Base-by-base conservation (phyloP, 345 rosid species). In the Linum usitatissimum region DNA sequence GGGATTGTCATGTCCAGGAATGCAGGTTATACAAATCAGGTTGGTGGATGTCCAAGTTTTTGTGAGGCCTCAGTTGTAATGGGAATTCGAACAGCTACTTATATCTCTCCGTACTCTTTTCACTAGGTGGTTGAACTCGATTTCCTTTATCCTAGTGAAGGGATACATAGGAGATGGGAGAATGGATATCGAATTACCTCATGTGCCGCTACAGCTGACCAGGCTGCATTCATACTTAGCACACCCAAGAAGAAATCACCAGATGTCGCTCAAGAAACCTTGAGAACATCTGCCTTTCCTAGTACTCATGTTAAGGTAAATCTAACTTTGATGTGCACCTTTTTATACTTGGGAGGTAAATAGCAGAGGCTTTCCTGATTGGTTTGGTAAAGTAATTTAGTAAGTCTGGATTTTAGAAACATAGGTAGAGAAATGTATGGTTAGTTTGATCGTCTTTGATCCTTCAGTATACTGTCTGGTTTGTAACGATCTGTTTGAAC, bases 241-340 rank as follows among this genome's bases (percentile, higher is more conserved):
- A 80, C 87, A 62, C 95, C 98, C 5, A 89, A 84, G 73, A 80
- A 96, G 30, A 92, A 89, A 79, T 70, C 83, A 79, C 66, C 77
- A 59, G 95, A 92, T 69, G 98, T 89, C 76, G 89, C 98, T 59
- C 98, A 92, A 72, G 96, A 91, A 80, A 92, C 96, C 59, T 85
- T 89, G 34, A 86, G 98, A 5, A 92, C 98, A 68, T 83, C 96
- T 66, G 93, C 93, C 73, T 92, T 92, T 67, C 98, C 98, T 6
- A 92, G 96, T 74, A 81, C 90, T 75, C 98, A 89, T 82, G 91
- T 87, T 63, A 92, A 88, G 96, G 98, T 91, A 62, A 18, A 19
- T 28, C 23, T 45, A 10, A 45, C 2, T 13, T 17, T 34, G 38
- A 7, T 34, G 4, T 34, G 2, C 38, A 34, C 38, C 38, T 34